Evolutionary conservation across 805 yeast species (phyloP), one percentile per base, ranked within the genome.

Genomic region (Zygosaccharomyces lentus): DNA sequence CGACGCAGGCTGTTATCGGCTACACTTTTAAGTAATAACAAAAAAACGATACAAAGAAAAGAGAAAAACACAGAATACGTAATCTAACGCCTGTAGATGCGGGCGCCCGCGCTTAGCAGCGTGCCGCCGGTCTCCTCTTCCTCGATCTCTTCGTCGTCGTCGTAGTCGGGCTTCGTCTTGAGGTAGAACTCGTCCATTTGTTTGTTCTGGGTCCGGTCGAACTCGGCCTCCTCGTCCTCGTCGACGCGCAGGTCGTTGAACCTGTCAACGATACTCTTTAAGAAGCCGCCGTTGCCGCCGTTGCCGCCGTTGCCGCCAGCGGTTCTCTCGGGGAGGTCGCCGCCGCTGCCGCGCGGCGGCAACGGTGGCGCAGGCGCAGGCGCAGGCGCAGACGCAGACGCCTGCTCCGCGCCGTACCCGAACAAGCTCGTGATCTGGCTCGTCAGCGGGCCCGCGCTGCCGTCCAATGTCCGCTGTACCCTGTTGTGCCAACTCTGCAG

Each of bases 1-100:
- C 97, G 3, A 87, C 96, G n/a, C 99, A 93, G 71, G 78, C 83
- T 47, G 79, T 93, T 58, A 95, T 93, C 44, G 88, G 96, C 3
- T 88, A 87, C 60, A 75, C 84, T n/a, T 77, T 84, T 55, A 76
- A 70, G 51, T 67, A 53, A 50, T 34, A 19, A 3, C 5, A 25
- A 25, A 23, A 16, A 37, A 12, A 21, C 9, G n/a, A n/a, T n/a
- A 21, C 19, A 44, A n/a, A 27, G 9, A 19, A 36, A 36, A 21
- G 31, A 37, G 16, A 21, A 24, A 23, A 38, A 45, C 16, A 45
- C 6, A 19, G n/a, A 43, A 23, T 7, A 41, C 17, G 9, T 17
- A 12, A 12, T 24, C 32, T 25, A 35, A 15, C 31, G 31, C 34
- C 41, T 38, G 25, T 31, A 23, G 16, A 24, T 12, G 26, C n/a